Base-by-base conservation (phyloP, 805 yeast genomes). In the Ogataea methanolica region DNA sequence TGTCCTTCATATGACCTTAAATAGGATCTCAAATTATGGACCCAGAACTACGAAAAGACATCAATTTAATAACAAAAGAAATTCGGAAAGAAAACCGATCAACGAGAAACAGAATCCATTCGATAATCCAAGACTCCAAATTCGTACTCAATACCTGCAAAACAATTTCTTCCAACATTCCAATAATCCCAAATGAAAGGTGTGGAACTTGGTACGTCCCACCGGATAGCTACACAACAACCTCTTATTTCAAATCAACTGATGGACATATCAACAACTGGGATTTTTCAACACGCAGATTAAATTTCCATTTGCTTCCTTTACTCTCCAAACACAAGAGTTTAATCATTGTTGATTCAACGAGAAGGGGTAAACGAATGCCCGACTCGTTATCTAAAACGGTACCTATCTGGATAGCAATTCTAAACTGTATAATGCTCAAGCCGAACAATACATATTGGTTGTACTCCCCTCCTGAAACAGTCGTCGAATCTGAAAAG, bases 361-460 rank as follows among this genome's bases (percentile, higher is more conserved):
- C 97, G 0, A 69, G 96, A 52, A 72, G 90, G 37, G 96, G 96
- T 2, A 90, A 89, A 60, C 66, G 76, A 23, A 80, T 89, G 66
- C 96, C 97, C 0, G 97, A 90, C 63, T 85, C 96, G 0, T 64
- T 88, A 6, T 83, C 90, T 56, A 90, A 90, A 57, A 90, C 96
- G 0, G 72, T 90, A 1, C 97, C 97, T 0, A 86, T 88, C 1
- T 90, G 97, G 97, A 86, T 95, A 65, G 86, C 91, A 0, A 89
- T 87, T 5, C 48, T 89, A 17, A 87, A 86, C 58, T 63, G 64
- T 35, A 68, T 84, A 0, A 65, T 80, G 62, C 73, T 73, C 47
- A 79, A 71, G 19, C 57, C 33, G 4, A 31, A 15, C 17, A 6
- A 35, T 5, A 45, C 44, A 33, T 49, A 49, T 8, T 50, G 48